A percentile compares a stretch with the other conserved stretches of the same genome.
These are phyloP conservation scores for Entomortierella chlamydospora DNA, from an alignment of 192 early-diverging fungal genomes.

Conservation along the genomic window DNA sequence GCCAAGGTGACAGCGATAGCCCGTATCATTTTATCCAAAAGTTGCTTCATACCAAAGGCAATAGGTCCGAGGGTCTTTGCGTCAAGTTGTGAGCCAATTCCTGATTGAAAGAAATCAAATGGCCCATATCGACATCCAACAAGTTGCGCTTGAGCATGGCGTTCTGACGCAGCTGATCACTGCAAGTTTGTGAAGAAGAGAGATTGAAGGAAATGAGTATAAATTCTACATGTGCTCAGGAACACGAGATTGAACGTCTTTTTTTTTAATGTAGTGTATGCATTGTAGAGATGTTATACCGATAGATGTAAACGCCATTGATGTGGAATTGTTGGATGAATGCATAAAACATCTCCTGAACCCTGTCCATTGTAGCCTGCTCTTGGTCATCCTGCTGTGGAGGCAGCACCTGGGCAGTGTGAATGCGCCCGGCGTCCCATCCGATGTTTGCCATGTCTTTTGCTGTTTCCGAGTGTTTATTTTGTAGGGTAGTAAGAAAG, in stretches of 20 bases:
- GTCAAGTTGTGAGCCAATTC: constrained; percentile 84
- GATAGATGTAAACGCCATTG: constrained; percentile 87
- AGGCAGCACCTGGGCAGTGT: constrained; percentile 74
- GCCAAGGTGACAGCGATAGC: too few relatives aligned
- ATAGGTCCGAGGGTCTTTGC: constrained; percentile 80
- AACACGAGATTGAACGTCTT: not conserved
- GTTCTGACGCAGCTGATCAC: constrained; percentile 94
- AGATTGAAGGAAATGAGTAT: constrained; percentile 11
- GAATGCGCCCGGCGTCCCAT: constrained; percentile 87
- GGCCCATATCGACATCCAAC: constrained; percentile 89
- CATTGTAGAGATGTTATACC: constrained; percentile 50
- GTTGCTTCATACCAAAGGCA: constrained; percentile 87
- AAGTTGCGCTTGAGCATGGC: constrained; percentile 77
- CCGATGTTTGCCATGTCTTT: constrained; percentile 63
- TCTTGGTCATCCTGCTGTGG: constrained; percentile 60
- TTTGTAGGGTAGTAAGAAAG: too few relatives aligned
- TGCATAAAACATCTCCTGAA: constrained; percentile 77
- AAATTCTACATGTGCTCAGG: not conserved
- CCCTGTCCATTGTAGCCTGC: constrained; percentile 66
- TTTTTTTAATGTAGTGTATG: not conserved
- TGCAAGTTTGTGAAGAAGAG: constrained; percentile 22
- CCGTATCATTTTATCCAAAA: too few relatives aligned
- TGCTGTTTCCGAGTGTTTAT: too few relatives aligned
- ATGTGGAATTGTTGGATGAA: constrained; percentile 91
- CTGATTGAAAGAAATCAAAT: constrained; percentile 87